A percentile compares a stretch with the other conserved stretches of the same genome.
Evolutionary conservation across 768 basidiomycete species (phyloP).

Genomic region (Austroboletus festivus): DNA sequence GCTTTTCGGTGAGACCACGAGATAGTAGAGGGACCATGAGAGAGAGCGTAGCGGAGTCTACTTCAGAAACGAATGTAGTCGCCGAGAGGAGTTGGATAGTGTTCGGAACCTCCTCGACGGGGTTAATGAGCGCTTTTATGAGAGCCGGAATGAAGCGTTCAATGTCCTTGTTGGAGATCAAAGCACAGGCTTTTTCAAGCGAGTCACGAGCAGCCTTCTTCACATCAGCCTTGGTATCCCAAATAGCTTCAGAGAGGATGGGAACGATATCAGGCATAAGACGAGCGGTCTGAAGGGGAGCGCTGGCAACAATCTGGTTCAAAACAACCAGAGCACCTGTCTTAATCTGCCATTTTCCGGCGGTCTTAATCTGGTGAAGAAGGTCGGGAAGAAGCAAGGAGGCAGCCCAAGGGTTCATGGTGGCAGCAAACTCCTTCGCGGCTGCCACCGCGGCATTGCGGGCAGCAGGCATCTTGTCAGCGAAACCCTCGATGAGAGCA

Average conservation of each 20-base stretch:
- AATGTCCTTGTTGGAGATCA: slow-evolving; percentile 98
- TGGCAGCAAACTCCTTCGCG: slow-evolving; percentile 67
- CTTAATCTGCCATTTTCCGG: slow-evolving; percentile 98
- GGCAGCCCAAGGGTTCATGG: slow-evolving; percentile 88
- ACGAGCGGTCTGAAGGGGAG: slow-evolving; percentile 78
- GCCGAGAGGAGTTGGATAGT: slow-evolving; percentile 94
- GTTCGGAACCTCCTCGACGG: slow-evolving; percentile 97
- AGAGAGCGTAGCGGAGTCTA: slow-evolving; percentile 94
- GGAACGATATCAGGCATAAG: slow-evolving; percentile 96
- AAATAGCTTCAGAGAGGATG: slow-evolving; percentile 91
- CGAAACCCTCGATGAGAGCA: slow-evolving; percentile 86
- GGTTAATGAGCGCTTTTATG: slow-evolving; percentile 97
- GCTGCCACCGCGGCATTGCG: slow-evolving; percentile 83
- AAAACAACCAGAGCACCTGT: slow-evolving; percentile 78
- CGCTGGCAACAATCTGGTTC: slow-evolving; percentile 82
- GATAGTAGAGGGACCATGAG: slow-evolving; percentile 95
- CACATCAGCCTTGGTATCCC: slow-evolving; percentile 98
- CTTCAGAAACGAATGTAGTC: slow-evolving; percentile 99
- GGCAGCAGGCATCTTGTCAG: slow-evolving; percentile 91
- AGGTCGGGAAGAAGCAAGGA: slow-evolving; percentile 80
- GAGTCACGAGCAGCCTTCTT: slow-evolving; percentile 97
- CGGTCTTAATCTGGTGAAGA: slow-evolving; percentile 90
- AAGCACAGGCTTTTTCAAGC: slow-evolving; percentile 89
- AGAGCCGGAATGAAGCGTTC: slow-evolving; percentile 96
- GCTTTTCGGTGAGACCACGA: slow-evolving; percentile 91